A percentile compares a stretch with the other conserved stretches of the same genome.
Conservation (phyloP, 352 stramenopile species). For the Globisporangium paddicum region DNA sequence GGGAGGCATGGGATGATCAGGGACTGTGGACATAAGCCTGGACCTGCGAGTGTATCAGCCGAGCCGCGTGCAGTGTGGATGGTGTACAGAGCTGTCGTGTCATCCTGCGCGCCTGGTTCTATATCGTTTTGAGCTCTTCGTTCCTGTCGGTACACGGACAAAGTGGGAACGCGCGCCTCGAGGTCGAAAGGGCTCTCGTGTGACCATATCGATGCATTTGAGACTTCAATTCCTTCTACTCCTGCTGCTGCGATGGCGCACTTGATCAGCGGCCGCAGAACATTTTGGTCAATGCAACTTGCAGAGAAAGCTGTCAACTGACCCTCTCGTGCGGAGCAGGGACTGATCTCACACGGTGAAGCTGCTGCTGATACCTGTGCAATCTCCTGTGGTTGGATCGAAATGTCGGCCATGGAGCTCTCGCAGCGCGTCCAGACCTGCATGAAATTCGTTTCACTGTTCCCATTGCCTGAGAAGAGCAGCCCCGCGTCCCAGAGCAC, state of each 20-base stretch:
- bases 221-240: neutral
- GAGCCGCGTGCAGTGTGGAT: constrained; percentile 1
- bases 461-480: constrained; percentile 16
- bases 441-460: constrained; percentile 3
- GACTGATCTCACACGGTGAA: neutral
- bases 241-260: neutral
- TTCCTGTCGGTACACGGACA: neutral
- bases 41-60: neutral
- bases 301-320: neutral
- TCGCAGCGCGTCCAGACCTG: constrained; percentile 6
- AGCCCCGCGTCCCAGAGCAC: constrained; percentile 51
- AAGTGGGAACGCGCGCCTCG: neutral
- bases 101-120: neutral
- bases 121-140: neutral
- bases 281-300: neutral
- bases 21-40: neutral
- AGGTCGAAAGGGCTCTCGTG: constrained; percentile 2
- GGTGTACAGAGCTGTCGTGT: neutral
- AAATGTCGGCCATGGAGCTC: constrained; percentile 1
- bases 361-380: neutral
- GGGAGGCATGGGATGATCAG: neutral
- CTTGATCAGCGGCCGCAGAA: neutral
- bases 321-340: neutral
- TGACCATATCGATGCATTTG: constrained; percentile 5
- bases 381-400: constrained; percentile 7